A percentile compares a stretch with the other conserved stretches of the same genome.
These are phyloP conservation scores for Aspergillus sp. DNA, from an alignment of 2,329 filamentous ascomycete genomes.

Conservation along the genomic window DNA sequence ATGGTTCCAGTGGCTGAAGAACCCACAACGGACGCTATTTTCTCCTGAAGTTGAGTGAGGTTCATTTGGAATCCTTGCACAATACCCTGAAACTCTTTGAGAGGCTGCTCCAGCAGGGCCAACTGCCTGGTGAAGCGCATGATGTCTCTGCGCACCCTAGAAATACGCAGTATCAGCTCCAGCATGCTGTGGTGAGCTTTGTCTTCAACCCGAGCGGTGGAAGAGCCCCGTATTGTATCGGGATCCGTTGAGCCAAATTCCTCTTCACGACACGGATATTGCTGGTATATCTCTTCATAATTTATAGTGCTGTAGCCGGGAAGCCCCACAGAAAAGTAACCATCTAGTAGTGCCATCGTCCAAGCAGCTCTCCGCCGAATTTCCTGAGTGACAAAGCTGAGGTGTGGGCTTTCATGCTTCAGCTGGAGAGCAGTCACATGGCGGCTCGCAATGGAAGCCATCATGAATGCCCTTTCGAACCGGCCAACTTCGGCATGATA, in stretches of 20 bases:
- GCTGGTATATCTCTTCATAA: conserved; percentile 1
- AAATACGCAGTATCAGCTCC: not conserved
- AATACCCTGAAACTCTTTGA: not conserved
- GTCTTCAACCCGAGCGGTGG: not conserved
- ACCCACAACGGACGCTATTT: not conserved
- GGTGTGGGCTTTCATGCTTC: not conserved
- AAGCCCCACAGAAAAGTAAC: not conserved
- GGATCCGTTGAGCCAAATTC: not conserved
- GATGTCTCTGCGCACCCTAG: not conserved
- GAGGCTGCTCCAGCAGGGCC: conserved; percentile 1
- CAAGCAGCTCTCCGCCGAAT: not conserved
- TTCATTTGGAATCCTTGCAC: not conserved
- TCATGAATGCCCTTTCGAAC: not conserved
- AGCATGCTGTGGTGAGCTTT: not conserved
- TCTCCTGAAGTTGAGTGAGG: not conserved
- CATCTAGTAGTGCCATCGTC: conserved; percentile 2
- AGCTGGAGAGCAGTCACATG: not conserved
- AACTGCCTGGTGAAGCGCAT: conserved; percentile 1
- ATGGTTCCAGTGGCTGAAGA: not conserved
- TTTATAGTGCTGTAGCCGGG: not conserved
- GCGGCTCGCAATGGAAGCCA: conserved; percentile 1
- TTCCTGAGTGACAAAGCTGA: conserved; percentile 1
- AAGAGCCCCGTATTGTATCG: not conserved
- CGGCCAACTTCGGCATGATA: conserved; percentile 2
- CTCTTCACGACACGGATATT: conserved; percentile 2